phyloP scores from a whole-genome alignment of 2,329 filamentous ascomycete genomes.

The Fusarium aywerte region DNA sequence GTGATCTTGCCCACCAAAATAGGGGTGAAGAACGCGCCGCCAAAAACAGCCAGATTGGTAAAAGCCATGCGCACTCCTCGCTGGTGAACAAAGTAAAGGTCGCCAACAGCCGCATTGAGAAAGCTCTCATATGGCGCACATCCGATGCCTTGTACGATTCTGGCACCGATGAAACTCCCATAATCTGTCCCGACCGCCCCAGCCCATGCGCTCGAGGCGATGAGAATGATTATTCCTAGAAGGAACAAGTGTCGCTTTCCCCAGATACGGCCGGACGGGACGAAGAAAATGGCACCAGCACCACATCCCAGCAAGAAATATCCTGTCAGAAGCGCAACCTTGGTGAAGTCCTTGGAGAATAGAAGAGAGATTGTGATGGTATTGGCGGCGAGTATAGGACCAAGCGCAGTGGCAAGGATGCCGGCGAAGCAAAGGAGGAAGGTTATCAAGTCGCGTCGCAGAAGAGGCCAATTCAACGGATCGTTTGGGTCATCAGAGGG shows the following conservation, averaged over 20 bases:
- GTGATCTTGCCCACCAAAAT: constrained; percentile 93
- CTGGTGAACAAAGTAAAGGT: constrained; percentile 89
- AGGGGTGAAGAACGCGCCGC: constrained; percentile 74
- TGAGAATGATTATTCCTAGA: constrained; percentile 77
- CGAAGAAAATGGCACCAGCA: constrained; percentile 83
- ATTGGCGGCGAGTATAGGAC: constrained; percentile 88
- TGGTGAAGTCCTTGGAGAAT: constrained; percentile 74
- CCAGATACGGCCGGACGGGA: constrained; percentile 89
- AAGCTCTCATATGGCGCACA: constrained; percentile 90
- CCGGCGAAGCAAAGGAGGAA: constrained; percentile 80
- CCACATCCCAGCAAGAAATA: constrained; percentile 89
- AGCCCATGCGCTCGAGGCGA: constrained; percentile 81
- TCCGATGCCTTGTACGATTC: constrained; percentile 87
- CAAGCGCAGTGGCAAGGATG: constrained; percentile 85
- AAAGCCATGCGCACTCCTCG: constrained; percentile 89
- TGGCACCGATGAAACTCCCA: constrained; percentile 76
- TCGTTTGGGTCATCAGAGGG: constrained; percentile 93
- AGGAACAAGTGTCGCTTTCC: constrained; percentile 92
- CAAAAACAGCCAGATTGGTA: constrained; percentile 67
- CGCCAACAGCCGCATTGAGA: constrained; percentile 88
- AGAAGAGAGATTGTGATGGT: constrained; percentile 79
- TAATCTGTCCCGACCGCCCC: constrained; percentile 76
- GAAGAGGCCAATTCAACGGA: constrained; percentile 85
- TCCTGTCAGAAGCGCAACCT: constrained; percentile 83
- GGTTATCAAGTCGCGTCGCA: constrained; percentile 84